Percentiles rank a stretch among this genome's conserved stretches.
Evolutionary conservation across 352 stramenopile genomes (phyloP).

Genomic region (Globisporangium viniferum): DNA sequence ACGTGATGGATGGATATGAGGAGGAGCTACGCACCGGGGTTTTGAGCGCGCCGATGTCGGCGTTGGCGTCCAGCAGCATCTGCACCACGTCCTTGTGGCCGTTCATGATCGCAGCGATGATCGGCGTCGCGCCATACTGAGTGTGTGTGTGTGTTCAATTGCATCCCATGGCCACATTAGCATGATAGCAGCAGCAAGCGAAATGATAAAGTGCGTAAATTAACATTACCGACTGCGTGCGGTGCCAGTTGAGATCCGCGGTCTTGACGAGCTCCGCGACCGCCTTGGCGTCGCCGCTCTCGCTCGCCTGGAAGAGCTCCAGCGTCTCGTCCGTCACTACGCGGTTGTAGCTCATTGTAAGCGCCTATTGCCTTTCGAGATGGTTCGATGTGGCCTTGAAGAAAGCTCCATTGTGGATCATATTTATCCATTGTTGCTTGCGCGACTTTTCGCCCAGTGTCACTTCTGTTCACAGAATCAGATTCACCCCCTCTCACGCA

Average conservation of each 20-base stretch:
- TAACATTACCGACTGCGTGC: conserved; percentile 45
- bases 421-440: neutral
- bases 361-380: neutral
- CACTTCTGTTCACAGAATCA: conserved; percentile 1
- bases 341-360: conserved; percentile 65
- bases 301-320: conserved; percentile 56
- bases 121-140: conserved; percentile 68
- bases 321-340: conserved; percentile 52
- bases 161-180: neutral
- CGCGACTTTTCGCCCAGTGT: conserved; percentile 7
- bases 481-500: neutral
- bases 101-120: conserved; percentile 68
- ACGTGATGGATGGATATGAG: neutral
- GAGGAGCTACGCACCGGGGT: conserved; percentile 40
- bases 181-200: neutral
- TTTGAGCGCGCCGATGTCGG: conserved; percentile 61
- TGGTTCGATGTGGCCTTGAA: neutral
- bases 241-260: conserved; percentile 74
- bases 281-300: conserved; percentile 41
- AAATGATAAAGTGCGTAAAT: neutral
- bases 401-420: neutral
- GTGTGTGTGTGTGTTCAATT: neutral
- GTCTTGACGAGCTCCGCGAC: conserved; percentile 43
- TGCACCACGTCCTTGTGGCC: conserved; percentile 51
- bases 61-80: conserved; percentile 54